These are phyloP conservation scores for Hordeum marinum DNA, from an alignment of 176 grass and related monocot genomes.

Conservation along the genomic window DNA sequence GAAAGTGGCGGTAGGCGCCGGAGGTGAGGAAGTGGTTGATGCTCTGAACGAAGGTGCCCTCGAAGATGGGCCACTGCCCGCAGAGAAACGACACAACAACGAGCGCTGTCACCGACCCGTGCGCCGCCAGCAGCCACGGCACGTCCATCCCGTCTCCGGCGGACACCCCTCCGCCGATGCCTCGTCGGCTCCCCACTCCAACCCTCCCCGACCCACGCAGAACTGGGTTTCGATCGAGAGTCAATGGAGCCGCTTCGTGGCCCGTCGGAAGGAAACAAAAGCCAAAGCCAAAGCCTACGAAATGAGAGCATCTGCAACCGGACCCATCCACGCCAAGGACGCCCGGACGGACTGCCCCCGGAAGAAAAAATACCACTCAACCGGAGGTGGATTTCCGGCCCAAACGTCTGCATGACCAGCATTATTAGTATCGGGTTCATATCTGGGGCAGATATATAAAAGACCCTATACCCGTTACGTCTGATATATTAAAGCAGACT, in stretches of 20 bases:
- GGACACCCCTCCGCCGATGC: not conserved
- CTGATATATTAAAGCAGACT: too few relatives aligned
- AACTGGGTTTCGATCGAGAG: not conserved
- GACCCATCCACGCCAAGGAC: too few relatives aligned
- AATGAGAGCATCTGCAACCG: too few relatives aligned
- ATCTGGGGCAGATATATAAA: too few relatives aligned
- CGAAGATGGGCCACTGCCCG: constrained; percentile 98
- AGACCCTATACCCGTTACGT: too few relatives aligned
- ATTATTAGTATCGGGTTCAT: too few relatives aligned
- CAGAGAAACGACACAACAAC: constrained; percentile 93
- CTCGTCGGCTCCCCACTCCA: not conserved
- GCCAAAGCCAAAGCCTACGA: not conserved
- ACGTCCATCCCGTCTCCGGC: constrained; percentile 35
- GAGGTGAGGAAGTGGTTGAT: constrained; percentile 86
- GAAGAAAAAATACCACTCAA: too few relatives aligned
- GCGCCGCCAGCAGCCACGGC: constrained; percentile 82
- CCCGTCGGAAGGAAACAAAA: constrained; percentile 5
- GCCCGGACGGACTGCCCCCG: too few relatives aligned
- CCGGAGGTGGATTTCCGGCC: too few relatives aligned
- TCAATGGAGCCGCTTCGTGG: not conserved
- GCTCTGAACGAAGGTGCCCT: constrained; percentile 89
- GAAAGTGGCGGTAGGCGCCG: constrained; percentile 89
- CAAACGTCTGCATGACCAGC: too few relatives aligned
- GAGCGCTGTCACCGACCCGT: constrained; percentile 73
- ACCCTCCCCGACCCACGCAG: not conserved